Evolutionary conservation across 2,329 filamentous ascomycete species (phyloP).

Genomic region (Colletotrichum sansevieriae): DNA sequence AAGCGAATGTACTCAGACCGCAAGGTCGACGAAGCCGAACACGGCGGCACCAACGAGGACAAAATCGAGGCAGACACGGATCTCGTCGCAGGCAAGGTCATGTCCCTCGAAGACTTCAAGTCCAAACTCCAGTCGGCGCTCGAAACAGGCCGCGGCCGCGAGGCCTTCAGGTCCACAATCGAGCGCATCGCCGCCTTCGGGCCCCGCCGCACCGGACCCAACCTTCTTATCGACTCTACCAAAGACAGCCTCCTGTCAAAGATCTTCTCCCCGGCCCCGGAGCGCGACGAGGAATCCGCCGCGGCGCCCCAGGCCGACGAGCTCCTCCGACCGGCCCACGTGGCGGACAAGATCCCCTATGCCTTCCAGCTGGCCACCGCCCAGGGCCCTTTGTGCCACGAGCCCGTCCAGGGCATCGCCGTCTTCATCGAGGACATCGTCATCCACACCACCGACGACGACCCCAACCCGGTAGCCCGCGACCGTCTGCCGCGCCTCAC

Average conservation of each 20-base stretch:
- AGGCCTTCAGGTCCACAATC: conserved; percentile 81
- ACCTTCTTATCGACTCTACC: conserved; percentile 89
- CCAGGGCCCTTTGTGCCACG: conserved; percentile 91
- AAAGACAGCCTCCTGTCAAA: conserved; percentile 77
- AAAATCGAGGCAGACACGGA: conserved; percentile 67
- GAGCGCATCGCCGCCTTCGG: conserved; percentile 92
- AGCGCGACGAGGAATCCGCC: conserved; percentile 44
- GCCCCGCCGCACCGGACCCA: conserved; percentile 85
- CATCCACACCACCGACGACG: conserved; percentile 65
- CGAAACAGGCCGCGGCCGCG: conserved; percentile 78
- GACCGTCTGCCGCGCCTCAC: conserved; percentile 85
- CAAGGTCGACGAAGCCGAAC: conserved; percentile 58
- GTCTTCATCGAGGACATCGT: conserved; percentile 87
- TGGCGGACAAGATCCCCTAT: conserved; percentile 91
- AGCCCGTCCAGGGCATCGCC: conserved; percentile 93
- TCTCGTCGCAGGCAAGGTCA: conserved; percentile 66
- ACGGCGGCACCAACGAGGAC: conserved; percentile 44
- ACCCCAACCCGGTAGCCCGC: conserved; percentile 63
- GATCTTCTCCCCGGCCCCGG: conserved; percentile 65
- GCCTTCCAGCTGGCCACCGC: conserved; percentile 93
- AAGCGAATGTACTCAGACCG: conserved; percentile 83
- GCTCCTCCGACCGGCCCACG: conserved; percentile 72
- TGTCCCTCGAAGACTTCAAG: conserved; percentile 84
- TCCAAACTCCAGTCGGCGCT: conserved; percentile 77
- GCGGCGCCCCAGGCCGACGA: conserved; percentile 58